Base-by-base conservation (phyloP, 2,329 filamentous ascomycete genomes). In the Paecilomyces variotii region DNA sequence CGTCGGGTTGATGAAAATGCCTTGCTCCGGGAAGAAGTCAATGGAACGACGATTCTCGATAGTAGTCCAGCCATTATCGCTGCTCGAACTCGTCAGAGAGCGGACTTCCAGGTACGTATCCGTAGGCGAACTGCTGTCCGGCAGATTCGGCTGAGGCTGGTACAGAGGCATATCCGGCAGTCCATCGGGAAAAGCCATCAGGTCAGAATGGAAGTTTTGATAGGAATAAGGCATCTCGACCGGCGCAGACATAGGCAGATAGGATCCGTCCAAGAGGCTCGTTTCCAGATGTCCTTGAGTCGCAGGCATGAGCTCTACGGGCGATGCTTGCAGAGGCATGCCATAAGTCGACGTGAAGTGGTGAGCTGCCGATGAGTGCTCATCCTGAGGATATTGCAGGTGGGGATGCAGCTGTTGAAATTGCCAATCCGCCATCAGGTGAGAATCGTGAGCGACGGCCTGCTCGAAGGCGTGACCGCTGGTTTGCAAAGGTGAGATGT, bases 1-100 rank as follows among this genome's bases (percentile, higher is more conserved):
- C 62, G 88, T 86, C 1, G 93, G 93, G 75, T 97, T 96, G 80
- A 96, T 95, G 69, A 96, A 92, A 64, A 89, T 87, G 12, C 78
- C 78, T 59, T 76, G 78, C 49, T 87, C 80, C 53, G 82, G 80
- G 65, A 82, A 85, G 34, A 84, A 82, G 65, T 93, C 89, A 65
- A 89, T 86, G 39, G 87, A 88, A 61, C 85, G 87, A 60, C 87
- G 87, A 70, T 85, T 84, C 64, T 94, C 89, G 59, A 97, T 86
- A 64, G 89, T 84, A 55, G 85, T 86, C 92, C 92, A 97, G 59
- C 90, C 90, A 66, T 92, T 90, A 66, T 95, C 91, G 68, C 89
- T 90, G 63, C 83, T 83, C n/a, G 91, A 91, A 58, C 86, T 87
- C 26, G 84, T 83, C 51, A 96, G 79, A 5, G 93, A 97, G 55